These are phyloP conservation scores for Wickerhamomyces hampshirensis DNA, from an alignment of 805 yeast genomes.

Conservation along the genomic window DNA sequence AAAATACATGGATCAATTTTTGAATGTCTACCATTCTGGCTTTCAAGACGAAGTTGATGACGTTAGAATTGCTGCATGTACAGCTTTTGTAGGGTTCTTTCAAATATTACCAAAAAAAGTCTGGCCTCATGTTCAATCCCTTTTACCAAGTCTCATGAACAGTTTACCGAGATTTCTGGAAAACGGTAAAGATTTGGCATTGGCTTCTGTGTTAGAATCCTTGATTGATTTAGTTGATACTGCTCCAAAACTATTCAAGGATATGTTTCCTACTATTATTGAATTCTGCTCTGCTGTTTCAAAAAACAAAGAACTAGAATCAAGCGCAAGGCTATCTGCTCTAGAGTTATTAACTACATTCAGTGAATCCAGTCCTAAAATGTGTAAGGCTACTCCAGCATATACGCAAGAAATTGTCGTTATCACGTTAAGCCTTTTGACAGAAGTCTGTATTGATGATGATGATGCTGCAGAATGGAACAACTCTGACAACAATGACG, in stretches of 20 bases:
- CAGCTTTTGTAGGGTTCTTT: slow-evolving; percentile 89
- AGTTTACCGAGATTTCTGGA: slow-evolving; percentile 81
- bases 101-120: slow-evolving; percentile 70
- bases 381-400: slow-evolving; percentile 79
- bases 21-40: slow-evolving; percentile 74
- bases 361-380: slow-evolving; percentile 88
- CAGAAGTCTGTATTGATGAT: slow-evolving; percentile 86
- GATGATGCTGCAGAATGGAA: slow-evolving; percentile 90
- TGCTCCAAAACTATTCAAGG: slow-evolving; percentile 92
- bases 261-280: slow-evolving; percentile 84
- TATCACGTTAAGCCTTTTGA: slow-evolving; percentile 75
- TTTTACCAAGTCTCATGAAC: slow-evolving; percentile 79
- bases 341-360: slow-evolving; percentile 86
- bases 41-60: slow-evolving; percentile 76
- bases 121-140: slow-evolving; percentile 73
- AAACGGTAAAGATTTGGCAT: slow-evolving; percentile 72
- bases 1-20: slow-evolving; percentile 46
- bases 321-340: slow-evolving; percentile 77
- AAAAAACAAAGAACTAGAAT: slow-evolving; percentile 75
- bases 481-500: slow-evolving; percentile 70
- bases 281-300: slow-evolving; percentile 82
- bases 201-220: slow-evolving; percentile 84
- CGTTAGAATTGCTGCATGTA: slow-evolving; percentile 86
- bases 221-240: slow-evolving; percentile 85
- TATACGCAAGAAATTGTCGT: slow-evolving; percentile 72